Evolutionary conservation across 768 basidiomycete species (phyloP).

Genomic region (Psilocybe cyanescens): DNA sequence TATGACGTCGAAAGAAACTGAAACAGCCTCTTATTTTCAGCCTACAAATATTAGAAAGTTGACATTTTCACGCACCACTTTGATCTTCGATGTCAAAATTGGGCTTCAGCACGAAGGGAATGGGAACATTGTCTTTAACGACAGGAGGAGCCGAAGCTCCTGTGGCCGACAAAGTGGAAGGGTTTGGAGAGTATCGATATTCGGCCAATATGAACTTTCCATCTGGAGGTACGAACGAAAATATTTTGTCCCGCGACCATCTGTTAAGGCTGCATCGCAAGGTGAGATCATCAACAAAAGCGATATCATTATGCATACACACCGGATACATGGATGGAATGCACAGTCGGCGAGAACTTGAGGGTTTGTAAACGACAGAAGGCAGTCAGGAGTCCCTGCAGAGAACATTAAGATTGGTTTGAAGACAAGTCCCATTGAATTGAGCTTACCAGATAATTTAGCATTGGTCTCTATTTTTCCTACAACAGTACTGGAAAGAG

Average conservation of each 20-base stretch:
- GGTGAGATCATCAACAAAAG: slow-evolving; percentile 1
- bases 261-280: slow-evolving; percentile 61
- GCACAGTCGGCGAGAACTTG: slow-evolving; percentile 76
- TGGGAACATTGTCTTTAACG: slow-evolving; percentile 48
- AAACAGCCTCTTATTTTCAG: not conserved
- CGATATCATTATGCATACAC: slow-evolving; percentile 25
- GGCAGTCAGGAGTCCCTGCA: slow-evolving; percentile 87
- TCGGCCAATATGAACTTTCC: slow-evolving; percentile 85
- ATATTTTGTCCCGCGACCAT: slow-evolving; percentile 73
- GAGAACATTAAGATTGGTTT: slow-evolving; percentile 1
- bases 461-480: slow-evolving; percentile 82
- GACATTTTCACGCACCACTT: slow-evolving; percentile 35
- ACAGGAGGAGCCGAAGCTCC: slow-evolving; percentile 19
- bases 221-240: slow-evolving; percentile 95
- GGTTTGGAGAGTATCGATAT: slow-evolving; percentile 66
- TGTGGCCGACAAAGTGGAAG: slow-evolving; percentile 32
- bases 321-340: slow-evolving; percentile 95
- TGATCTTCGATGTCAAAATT: slow-evolving; percentile 46
- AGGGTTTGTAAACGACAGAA: slow-evolving; percentile 76
- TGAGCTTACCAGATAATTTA: slow-evolving; percentile 68
- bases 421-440: not conserved
- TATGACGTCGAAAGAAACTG: slow-evolving; percentile 57
- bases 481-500: slow-evolving; percentile 68
- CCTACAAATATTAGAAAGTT: not conserved
- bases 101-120: slow-evolving; percentile 55